Percentiles rank a stretch among this genome's conserved stretches.
Conservation (phyloP, 352 stramenopile species). For the Phytophthora melonis region DNA sequence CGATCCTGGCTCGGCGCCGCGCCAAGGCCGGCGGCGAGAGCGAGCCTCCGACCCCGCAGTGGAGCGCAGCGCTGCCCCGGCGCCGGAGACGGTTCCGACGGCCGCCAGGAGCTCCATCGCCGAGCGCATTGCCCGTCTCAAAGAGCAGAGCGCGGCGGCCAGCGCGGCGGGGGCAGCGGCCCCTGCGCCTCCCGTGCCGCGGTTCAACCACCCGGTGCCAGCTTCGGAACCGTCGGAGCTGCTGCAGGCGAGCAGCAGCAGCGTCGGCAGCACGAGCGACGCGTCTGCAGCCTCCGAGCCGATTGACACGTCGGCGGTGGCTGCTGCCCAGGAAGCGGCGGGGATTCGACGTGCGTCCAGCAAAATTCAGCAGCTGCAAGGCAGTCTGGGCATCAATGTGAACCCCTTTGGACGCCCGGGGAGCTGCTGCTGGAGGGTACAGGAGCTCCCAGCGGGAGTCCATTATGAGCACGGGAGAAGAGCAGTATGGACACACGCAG, state of each 20-base stretch:
- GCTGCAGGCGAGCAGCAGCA: constrained; percentile 19
- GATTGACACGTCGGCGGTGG: constrained; percentile 37
- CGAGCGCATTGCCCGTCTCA: constrained; percentile 78
- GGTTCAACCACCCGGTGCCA: constrained; percentile 34
- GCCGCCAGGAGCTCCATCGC: constrained; percentile 65
- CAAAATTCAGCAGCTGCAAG: constrained; percentile 83
- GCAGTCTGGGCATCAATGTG: constrained; percentile 85
- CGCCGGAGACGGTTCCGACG: constrained; percentile 25
- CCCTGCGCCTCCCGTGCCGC: constrained; percentile 34
- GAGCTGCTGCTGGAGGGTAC: constrained; percentile 47
- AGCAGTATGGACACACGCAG: constrained; percentile 75
- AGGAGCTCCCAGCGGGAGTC: constrained; percentile 54
- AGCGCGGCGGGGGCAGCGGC: constrained; percentile 33
- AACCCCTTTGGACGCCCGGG: constrained; percentile 78
- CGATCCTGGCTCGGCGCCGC: constrained; percentile 81
- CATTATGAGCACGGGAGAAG: constrained; percentile 88
- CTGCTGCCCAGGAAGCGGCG: constrained; percentile 43
- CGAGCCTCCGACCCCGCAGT: constrained; percentile 40
- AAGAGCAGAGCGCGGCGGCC: constrained; percentile 67
- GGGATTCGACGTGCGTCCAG: constrained; percentile 45
- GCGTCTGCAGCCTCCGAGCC: constrained; percentile 28
- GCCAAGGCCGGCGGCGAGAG: constrained; percentile 68
- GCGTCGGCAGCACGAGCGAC: constrained; percentile 30
- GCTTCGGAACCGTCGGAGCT: constrained; percentile 19
- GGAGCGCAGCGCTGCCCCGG: constrained; percentile 30